Conservation (phyloP, 164 flowering plant species). For the Protea cynaroides region DNA sequence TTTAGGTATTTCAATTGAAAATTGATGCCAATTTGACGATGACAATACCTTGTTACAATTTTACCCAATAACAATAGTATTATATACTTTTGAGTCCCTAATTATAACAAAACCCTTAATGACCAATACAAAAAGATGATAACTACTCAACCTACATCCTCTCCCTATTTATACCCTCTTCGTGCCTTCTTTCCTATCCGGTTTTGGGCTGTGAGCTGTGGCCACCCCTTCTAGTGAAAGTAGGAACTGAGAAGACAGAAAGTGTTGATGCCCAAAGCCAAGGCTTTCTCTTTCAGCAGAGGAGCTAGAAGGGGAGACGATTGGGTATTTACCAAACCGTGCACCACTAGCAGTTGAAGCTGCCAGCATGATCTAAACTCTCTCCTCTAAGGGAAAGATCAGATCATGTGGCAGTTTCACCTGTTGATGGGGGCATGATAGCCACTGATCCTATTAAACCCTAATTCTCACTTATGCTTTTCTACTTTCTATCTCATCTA, state of each 20-base stretch:
- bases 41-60: too few relatives aligned
- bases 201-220: not conserved
- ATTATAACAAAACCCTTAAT: slow-evolving; percentile 8
- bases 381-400: slow-evolving; percentile 26
- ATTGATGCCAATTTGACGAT: too few relatives aligned
- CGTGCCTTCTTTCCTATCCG: slow-evolving; percentile 7
- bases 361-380: slow-evolving; percentile 87
- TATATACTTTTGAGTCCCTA: slow-evolving; percentile 2
- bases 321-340: slow-evolving; percentile 22
- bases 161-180: slow-evolving; percentile 26
- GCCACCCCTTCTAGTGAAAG: not conserved
- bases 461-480: not conserved
- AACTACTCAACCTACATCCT: not conserved
- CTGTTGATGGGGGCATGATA: slow-evolving; percentile 40
- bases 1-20: too few relatives aligned
- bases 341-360: slow-evolving; percentile 66
- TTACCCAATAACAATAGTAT: slow-evolving; percentile 2
- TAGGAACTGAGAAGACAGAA: not conserved
- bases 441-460: not conserved
- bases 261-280: not conserved
- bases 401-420: slow-evolving; percentile 83
- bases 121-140: not conserved
- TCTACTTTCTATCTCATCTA: not conserved
- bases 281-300: not conserved
- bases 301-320: not conserved